Evolutionary conservation across 2,329 filamentous ascomycete genomes (phyloP).

Genomic region (Aureobasidium pullulans): DNA sequence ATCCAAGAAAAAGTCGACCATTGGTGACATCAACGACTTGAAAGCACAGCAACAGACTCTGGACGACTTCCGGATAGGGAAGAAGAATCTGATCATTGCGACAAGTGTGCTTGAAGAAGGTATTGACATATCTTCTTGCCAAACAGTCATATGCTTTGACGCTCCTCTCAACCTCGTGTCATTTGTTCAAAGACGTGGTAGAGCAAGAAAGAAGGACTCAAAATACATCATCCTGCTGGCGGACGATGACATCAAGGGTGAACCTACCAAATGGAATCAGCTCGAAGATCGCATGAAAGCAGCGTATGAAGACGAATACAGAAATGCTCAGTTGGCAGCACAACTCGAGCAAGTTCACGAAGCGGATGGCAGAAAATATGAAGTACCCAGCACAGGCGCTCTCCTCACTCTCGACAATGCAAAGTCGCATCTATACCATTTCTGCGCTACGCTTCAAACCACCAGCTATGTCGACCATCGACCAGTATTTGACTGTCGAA

Average conservation of each 20-base stretch:
- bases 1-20: slow-evolving; percentile 35
- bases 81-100: slow-evolving; percentile 50
- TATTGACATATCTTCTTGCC: slow-evolving; percentile 56
- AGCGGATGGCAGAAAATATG: slow-evolving; percentile 30
- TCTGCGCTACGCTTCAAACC: slow-evolving; percentile 58
- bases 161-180: slow-evolving; percentile 54
- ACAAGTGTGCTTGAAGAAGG: slow-evolving; percentile 56
- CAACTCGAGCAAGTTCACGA: slow-evolving; percentile 44
- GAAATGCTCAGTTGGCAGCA: slow-evolving; percentile 38
- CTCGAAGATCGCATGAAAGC: slow-evolving; percentile 68
- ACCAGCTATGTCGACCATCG: slow-evolving; percentile 55
- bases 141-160: slow-evolving; percentile 59
- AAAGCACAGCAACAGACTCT: slow-evolving; percentile 45
- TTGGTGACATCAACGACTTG: slow-evolving; percentile 43
- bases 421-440: slow-evolving; percentile 70
- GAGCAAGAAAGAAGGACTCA: slow-evolving; percentile 52
- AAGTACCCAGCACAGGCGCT: slow-evolving; percentile 45
- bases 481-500: slow-evolving; percentile 58
- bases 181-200: slow-evolving; percentile 58
- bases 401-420: slow-evolving; percentile 66
- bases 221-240: slow-evolving; percentile 47
- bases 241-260: slow-evolving; percentile 27
- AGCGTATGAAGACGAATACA: slow-evolving; percentile 58
- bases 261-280: slow-evolving; percentile 50
- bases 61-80: slow-evolving; percentile 45